Evolutionary conservation across 306 rosid genomes (phyloP), one percentile per base, ranked within the genome.

Genomic region (Myrica gale): DNA sequence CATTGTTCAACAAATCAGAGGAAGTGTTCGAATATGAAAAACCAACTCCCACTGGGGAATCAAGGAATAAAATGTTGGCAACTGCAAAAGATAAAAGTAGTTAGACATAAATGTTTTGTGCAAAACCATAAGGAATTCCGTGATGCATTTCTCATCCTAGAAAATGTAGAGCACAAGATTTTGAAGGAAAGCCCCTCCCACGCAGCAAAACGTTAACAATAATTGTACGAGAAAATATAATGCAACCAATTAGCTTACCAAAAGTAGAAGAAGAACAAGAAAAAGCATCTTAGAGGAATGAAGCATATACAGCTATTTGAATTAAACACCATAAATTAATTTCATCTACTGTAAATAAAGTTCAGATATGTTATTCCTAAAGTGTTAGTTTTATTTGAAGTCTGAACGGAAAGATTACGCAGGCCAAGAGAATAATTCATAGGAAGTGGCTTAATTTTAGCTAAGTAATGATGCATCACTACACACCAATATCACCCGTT

Each of bases 1-100:
- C 98, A 75, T 87, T 90, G 73, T 80, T 81, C 56, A 71, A 71
- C 66, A 91, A 12, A 73, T 93, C 96, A 21, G 94, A 86, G 58
- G 90, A 75, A 54, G 84, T 84, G 68, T 90, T 91, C n/a, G 97
- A 91, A 86, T 94, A 94, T 37, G 98, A 94, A 85, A 86, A 94
- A 57, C 98, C 98, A 78, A 94, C 98, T 79, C 98, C 98, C 82
- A 81, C 93, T 76, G 97, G 97, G 74, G 97, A 82, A 66, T 94
- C 98, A 10, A 94, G 9, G 80, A 90, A 94, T 66, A 94, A 79
- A 87, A 91, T 26, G 55, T 94, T 94, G 82, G 98, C 98, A 87
- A 85, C 97, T 94, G 81, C 80, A 80, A 74, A 69, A 81, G 42
- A 37, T 44, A 77, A 66, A 76, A 68, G n/a, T 4, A 56, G 58